Base-by-base conservation (phyloP, 73 alveolate genomes). In the Diophrys appendiculata region DNA sequence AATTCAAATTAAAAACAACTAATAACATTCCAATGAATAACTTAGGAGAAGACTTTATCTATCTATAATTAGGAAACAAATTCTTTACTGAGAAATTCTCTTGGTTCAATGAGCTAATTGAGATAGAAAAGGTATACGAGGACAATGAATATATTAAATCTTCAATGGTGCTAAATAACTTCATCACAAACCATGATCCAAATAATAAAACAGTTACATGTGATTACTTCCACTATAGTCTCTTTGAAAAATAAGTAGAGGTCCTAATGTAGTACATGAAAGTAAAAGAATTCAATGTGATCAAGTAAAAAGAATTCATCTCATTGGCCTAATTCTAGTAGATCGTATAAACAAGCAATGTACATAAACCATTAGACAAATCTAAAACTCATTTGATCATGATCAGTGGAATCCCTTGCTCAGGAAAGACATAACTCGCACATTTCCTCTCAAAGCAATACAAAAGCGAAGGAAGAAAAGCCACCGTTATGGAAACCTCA, bases 381-480 rank as follows among this genome's bases (percentile, higher is more conserved):
- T 30, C 77, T 25, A 84, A 76, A 55, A 32, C 77, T 0, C n/a
- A 27, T 67, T 33, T 88, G 26, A 33, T 82, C 30, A 29, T 88
- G 25, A 69, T 88, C 0, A 60, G 79, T 13, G 95, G 95, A 33
- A 73, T 83, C 25, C 91, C 92, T 1, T 91, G 95, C 23, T 76
- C 90, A 64, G 95, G 95, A 2, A 88, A 88, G 54, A 67, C 88
- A n/a, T 68, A 80, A 30, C 52, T 87, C 8, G 91, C 83, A 29
- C 77, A 75, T 25, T 87, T 76, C 55, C 70, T 88, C 0, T 32
- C 92, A 1, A 88, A 77, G 33, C 33, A 65, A 29, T 67, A 77
- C n/a, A 26, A 25, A 0, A 77, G 33, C 54, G 92, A 82, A 70
- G 84, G 81, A 11, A 32, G 82, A n/a, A 55, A 68, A 69, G 77